Evolutionary conservation across 2,329 filamentous ascomycete species (phyloP), one percentile per base, ranked within the genome.

Genomic region (Akanthomyces uredinophilus): DNA sequence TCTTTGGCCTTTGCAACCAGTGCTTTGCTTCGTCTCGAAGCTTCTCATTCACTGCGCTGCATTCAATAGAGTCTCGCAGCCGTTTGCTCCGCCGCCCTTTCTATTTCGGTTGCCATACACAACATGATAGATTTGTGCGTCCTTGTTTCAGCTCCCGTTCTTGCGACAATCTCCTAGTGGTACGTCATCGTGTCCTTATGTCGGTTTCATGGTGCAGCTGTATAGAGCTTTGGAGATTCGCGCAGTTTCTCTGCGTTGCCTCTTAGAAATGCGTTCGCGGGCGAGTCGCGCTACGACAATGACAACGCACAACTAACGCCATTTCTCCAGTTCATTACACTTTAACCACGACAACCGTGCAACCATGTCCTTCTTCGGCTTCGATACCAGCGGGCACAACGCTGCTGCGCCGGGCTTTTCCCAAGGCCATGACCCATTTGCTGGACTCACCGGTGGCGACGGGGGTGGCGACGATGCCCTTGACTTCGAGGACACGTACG

Each of bases 401-500:
- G 77, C 81, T 69, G 80, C 83, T 60, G 88, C 87, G 43, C 86
- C 89, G 59, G 92, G 92, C 71, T 98, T 98, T 77, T 88, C 92
- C 69, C 89, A 92, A 73, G 76, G 83, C 64, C 84, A 90, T 68
- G 92, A 99, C 76, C 92, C 94, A 44, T 98, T 98, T 75, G 92
- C 91, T 66, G 88, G 90, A 63, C 85, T 97, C 62, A 87, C 90
- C 63, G 81, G 82, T 69, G 83, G 80, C 56, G 27, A 61, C 32
- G 35, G 20, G 1, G 81, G 83, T 64, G 75, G 76, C 57, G 80
- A 81, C 67, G 84, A 83, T 65, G 80, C 78, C 27, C 73, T 82
- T 70, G 90, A 98, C 70, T 99, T 98, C 69, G 95, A 99, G 70
- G 92, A 99, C 72, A 98, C 94, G 43, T 98, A 98, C 73, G 95